phyloP scores from a whole-genome alignment of 73 alveolate genomes.

The Diophrys appendiculata region DNA sequence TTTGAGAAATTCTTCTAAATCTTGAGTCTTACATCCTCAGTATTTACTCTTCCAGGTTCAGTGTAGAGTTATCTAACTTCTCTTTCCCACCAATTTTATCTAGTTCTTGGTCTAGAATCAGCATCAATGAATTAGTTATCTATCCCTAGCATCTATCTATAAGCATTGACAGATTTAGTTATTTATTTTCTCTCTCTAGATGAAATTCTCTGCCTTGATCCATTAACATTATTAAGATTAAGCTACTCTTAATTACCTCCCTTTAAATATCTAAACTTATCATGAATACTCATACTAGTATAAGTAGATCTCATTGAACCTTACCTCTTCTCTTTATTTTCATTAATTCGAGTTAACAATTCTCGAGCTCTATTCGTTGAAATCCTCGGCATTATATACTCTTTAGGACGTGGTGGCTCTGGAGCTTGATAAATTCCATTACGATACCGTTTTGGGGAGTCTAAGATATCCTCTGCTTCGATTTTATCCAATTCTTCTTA shows the following conservation, averaged over 20 bases:
- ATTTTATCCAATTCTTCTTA: neutral
- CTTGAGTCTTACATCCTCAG: neutral
- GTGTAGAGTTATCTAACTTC: neutral
- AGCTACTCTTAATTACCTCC: no score
- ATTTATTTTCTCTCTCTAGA: neutral
- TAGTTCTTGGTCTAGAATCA: neutral
- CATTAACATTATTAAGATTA: no score
- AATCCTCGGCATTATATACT: neutral
- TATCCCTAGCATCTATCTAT: conserved; percentile 1
- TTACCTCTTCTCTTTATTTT: neutral
- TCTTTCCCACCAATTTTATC: neutral
- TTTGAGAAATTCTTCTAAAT: neutral
- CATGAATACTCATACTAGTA: no score
- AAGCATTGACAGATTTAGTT: neutral
- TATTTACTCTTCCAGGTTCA: neutral
- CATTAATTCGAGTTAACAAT: no score
- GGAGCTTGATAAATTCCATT: neutral
- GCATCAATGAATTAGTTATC: neutral
- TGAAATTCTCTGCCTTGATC: no score
- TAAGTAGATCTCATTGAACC: no score
- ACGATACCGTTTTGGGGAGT: neutral
- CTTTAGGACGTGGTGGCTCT: neutral
- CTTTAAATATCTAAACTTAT: no score
- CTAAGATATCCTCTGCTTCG: neutral
- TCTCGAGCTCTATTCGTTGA: neutral